phyloP scores from a whole-genome alignment of 192 early-diverging fungal species.

The Mortierella alpina region DNA sequence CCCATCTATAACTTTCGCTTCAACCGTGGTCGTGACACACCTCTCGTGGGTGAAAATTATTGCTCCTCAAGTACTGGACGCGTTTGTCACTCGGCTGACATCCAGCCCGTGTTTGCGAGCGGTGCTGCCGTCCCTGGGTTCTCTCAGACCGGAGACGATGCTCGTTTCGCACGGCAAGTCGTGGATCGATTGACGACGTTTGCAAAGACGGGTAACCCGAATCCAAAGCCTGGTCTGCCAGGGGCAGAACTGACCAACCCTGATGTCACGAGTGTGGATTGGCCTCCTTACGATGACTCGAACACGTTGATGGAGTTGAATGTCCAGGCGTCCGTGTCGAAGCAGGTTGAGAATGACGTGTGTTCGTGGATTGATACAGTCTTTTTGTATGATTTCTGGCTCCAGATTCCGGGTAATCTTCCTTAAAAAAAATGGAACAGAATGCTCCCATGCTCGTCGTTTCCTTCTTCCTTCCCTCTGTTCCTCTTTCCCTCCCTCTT shows the following conservation, averaged over 20 bases:
- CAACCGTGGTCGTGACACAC: slow-evolving; percentile 34
- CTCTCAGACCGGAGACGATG: slow-evolving; percentile 38
- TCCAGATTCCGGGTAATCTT: slow-evolving; percentile 17
- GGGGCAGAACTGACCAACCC: slow-evolving; percentile 27
- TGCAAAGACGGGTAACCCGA: slow-evolving; percentile 52
- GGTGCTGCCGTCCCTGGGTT: slow-evolving; percentile 22
- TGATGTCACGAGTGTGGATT: slow-evolving; percentile 18
- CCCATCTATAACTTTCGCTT: slow-evolving; percentile 36
- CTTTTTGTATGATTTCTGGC: slow-evolving; percentile 31
- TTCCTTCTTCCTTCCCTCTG: not conserved
- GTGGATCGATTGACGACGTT: slow-evolving; percentile 48
- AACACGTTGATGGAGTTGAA: slow-evolving; percentile 30
- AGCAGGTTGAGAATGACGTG: slow-evolving; percentile 15
- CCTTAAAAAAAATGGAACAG: slow-evolving; percentile 11
- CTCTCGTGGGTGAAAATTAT: slow-evolving; percentile 8
- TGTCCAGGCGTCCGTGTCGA: slow-evolving; percentile 20
- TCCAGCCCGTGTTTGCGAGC: slow-evolving; percentile 36
- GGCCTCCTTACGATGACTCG: slow-evolving; percentile 12
- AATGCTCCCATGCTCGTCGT: not conserved
- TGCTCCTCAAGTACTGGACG: slow-evolving; percentile 35
- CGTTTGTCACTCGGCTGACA: slow-evolving; percentile 40
- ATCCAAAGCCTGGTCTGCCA: slow-evolving; percentile 17
- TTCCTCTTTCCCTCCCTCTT: not conserved
- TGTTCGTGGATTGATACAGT: slow-evolving; percentile 26
- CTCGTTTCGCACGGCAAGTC: slow-evolving; percentile 50